These are phyloP conservation scores for Phytophthora sp. DNA, from an alignment of 352 stramenopile species.

Conservation along the genomic window DNA sequence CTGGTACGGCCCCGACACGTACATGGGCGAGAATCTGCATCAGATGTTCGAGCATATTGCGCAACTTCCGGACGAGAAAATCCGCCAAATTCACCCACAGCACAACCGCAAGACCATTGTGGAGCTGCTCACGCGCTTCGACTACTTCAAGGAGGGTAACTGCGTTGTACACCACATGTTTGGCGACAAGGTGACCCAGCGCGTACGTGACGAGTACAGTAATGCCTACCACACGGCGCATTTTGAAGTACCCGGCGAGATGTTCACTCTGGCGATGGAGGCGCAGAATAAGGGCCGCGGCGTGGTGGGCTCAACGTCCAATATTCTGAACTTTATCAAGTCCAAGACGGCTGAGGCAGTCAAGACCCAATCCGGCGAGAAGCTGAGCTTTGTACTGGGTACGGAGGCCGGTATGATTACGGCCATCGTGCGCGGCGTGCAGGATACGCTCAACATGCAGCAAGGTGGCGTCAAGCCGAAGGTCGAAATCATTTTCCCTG, in stretches of 20 bases:
- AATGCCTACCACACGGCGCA: constrained; percentile 96
- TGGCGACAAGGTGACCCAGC: constrained; percentile 92
- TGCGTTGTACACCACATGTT: constrained; percentile 99
- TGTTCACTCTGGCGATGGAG: constrained; percentile 98
- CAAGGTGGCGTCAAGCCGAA: constrained; percentile 68
- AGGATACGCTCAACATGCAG: constrained; percentile 71
- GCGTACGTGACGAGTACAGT: constrained; percentile 91
- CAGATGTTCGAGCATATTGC: constrained; percentile 91
- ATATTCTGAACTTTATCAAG: constrained; percentile 98
- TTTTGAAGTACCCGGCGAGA: constrained; percentile 98
- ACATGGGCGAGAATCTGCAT: constrained; percentile 98
- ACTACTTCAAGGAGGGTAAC: constrained; percentile 97
- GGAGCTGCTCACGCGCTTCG: constrained; percentile 86
- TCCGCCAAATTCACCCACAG: constrained; percentile 82
- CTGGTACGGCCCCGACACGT: constrained; percentile 96
- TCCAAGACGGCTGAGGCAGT: constrained; percentile 92
- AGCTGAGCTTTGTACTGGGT: constrained; percentile 95
- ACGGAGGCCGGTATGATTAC: constrained; percentile 98
- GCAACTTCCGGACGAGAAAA: constrained; percentile 81
- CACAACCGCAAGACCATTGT: constrained; percentile 87
- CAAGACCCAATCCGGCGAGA: constrained; percentile 63
- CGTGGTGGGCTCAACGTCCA: constrained; percentile 96
- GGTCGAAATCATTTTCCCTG: constrained; percentile 97
- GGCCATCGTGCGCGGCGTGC: constrained; percentile 95
- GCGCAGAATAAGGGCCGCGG: constrained; percentile 90